Conservation (phyloP, 495 filamentous ascomycete species). For the Monascus purpureus region DNA sequence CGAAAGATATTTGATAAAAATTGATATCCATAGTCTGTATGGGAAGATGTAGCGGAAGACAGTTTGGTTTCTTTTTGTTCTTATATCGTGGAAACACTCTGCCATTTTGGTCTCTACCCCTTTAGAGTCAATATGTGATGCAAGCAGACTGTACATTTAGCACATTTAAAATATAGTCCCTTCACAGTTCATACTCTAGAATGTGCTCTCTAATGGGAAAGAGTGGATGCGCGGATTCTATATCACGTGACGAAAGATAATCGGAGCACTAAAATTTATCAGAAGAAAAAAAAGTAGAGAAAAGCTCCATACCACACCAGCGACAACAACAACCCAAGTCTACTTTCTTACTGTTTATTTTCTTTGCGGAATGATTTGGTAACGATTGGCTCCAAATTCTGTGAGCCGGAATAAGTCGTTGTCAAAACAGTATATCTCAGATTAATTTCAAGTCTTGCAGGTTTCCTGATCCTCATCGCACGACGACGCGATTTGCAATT, state of each 20-base stretch:
- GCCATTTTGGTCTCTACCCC: no score
- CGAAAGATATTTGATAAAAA: no score
- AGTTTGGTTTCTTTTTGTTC: no score
- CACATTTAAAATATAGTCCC: no score
- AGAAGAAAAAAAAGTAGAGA: conserved; percentile 15
- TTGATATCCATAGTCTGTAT: no score
- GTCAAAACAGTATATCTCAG: background rate
- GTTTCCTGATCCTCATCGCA: conserved; percentile 1
- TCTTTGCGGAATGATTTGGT: conserved; percentile 23
- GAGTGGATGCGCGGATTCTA: no score
- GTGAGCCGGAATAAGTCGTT: conserved; percentile 10
- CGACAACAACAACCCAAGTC: background rate
- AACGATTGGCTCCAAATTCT: conserved; percentile 15
- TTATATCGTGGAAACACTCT: no score
- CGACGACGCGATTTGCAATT: conserved; percentile 4
- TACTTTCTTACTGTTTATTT: no score
- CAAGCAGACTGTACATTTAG: background rate
- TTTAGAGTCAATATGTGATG: background rate
- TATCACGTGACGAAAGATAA: conserved; percentile 12
- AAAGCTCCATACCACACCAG: background rate
- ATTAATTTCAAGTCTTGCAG: background rate
- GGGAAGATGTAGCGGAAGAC: no score
- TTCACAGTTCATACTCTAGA: no score
- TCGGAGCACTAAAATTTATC: conserved; percentile 23
- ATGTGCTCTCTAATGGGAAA: no score